These are phyloP conservation scores for Tremellales sp. DNA, from an alignment of 1,284 basidiomycete genomes.

Conservation along the genomic window DNA sequence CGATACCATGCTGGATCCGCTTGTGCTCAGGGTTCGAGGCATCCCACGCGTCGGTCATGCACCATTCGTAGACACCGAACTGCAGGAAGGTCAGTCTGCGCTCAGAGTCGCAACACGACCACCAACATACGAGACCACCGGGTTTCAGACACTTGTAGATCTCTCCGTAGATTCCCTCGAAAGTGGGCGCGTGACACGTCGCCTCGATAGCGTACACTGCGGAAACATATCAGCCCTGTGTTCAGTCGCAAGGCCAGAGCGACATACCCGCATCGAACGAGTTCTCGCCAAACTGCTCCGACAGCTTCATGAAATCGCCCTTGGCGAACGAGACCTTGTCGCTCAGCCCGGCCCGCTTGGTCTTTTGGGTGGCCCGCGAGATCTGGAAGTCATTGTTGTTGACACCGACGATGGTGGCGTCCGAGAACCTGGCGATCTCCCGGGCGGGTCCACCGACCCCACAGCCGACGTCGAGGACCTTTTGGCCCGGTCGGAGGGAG, in stretches of 20 bases:
- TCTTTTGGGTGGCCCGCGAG: constrained; percentile 77
- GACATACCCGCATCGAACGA: constrained; percentile 85
- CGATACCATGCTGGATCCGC: constrained; percentile 82
- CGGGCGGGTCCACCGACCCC: constrained; percentile 96
- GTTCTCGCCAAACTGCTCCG: constrained; percentile 87
- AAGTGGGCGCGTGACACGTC: constrained; percentile 91
- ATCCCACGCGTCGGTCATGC: constrained; percentile 96
- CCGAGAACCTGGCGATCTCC: constrained; percentile 89
- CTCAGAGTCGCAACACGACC: no score
- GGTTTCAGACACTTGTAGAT: constrained; percentile 95
- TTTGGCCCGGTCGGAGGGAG: constrained; percentile 79
- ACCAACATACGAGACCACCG: constrained; percentile 77
- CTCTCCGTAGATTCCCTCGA: constrained; percentile 92
- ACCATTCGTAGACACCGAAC: constrained; percentile 99
- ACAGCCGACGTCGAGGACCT: constrained; percentile 95
- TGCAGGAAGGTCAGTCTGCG: constrained; percentile 45
- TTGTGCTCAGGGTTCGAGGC: constrained; percentile 82
- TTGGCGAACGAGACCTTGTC: constrained; percentile 76
- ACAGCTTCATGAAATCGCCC: constrained; percentile 95
- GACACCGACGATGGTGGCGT: constrained; percentile 78
- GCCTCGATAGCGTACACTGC: constrained; percentile 95
- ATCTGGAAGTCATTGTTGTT: constrained; percentile 99
- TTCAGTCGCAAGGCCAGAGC: neutral
- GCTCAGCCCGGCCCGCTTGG: constrained; percentile 70
- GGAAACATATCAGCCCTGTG: constrained; percentile 6